Conservation (phyloP, 306 rosid genomes). For the Vicia villosa region DNA sequence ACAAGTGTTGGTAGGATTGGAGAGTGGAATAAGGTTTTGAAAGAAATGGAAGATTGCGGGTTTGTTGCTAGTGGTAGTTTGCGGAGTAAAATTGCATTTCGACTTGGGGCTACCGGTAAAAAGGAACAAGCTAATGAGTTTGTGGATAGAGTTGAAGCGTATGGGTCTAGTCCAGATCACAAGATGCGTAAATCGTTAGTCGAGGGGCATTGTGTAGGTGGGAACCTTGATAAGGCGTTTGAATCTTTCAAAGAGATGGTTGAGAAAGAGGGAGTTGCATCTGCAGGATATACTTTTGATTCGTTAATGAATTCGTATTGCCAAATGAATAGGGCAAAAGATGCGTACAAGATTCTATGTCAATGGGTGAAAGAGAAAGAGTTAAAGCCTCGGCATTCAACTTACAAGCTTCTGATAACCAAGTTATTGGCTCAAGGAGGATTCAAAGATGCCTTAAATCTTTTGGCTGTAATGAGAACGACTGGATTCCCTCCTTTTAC, state of each 20-base stretch:
- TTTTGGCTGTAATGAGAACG: slow-evolving; percentile 66
- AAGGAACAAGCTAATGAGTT: slow-evolving; percentile 56
- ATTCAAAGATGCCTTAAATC: slow-evolving; percentile 60
- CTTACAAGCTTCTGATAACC: slow-evolving; percentile 63
- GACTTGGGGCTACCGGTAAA: slow-evolving; percentile 52
- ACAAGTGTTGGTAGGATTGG: slow-evolving; percentile 56
- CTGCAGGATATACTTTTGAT: slow-evolving; percentile 50
- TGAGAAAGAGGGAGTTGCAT: slow-evolving; percentile 55
- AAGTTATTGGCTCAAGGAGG: slow-evolving; percentile 60
- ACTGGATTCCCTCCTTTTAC: slow-evolving; percentile 70
- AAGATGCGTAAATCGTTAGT: slow-evolving; percentile 61
- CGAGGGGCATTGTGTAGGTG: slow-evolving; percentile 59
- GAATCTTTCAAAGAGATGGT: slow-evolving; percentile 58
- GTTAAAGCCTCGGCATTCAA: slow-evolving; percentile 64
- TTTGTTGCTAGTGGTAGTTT: slow-evolving; percentile 48
- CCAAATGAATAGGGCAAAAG: slow-evolving; percentile 50
- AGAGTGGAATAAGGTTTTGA: slow-evolving; percentile 62
- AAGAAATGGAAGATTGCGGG: slow-evolving; percentile 64
- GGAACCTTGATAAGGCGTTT: slow-evolving; percentile 62
- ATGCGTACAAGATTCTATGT: slow-evolving; percentile 58
- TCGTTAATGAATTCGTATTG: slow-evolving; percentile 58
- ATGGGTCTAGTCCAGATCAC: slow-evolving; percentile 45
- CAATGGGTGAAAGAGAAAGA: slow-evolving; percentile 47
- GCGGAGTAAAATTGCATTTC: slow-evolving; percentile 53
- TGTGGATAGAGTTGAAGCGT: slow-evolving; percentile 50